phyloP scores from a whole-genome alignment of 345 rosid genomes.

The Euphorbia lathyris region DNA sequence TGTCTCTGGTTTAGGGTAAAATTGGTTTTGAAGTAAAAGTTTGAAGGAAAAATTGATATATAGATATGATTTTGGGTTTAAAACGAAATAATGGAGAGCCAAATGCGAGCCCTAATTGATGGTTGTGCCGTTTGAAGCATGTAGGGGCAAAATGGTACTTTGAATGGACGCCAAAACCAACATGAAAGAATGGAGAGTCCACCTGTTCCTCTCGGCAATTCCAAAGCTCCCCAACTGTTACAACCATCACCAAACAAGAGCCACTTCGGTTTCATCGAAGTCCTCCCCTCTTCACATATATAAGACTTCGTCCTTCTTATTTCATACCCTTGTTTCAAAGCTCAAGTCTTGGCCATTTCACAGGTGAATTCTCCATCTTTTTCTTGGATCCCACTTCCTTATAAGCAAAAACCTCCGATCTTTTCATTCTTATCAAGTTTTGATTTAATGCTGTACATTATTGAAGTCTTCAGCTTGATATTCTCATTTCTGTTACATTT shows the following conservation, averaged over 20 bases:
- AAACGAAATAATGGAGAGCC: too few relatives aligned
- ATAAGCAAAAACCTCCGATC: background rate
- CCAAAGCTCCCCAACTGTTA: slow-evolving; percentile 20
- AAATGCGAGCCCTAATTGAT: too few relatives aligned
- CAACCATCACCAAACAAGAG: slow-evolving; percentile 9
- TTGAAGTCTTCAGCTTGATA: background rate
- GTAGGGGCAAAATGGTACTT: slow-evolving; percentile 7
- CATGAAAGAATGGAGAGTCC: background rate
- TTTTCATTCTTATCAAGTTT: background rate
- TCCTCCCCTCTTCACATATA: background rate
- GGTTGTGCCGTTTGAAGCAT: background rate
- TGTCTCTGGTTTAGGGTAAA: too few relatives aligned
- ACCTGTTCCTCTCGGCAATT: slow-evolving; percentile 19
- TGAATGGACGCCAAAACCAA: background rate
- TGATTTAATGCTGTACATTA: background rate
- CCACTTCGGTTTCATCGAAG: slow-evolving; percentile 41
- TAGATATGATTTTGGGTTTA: too few relatives aligned
- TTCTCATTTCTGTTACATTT: background rate
- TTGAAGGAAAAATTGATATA: too few relatives aligned
- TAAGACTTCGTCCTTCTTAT: background rate
- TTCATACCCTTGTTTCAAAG: background rate
- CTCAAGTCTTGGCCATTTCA: slow-evolving; percentile 1
- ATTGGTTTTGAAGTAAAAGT: too few relatives aligned
- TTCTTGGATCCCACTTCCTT: background rate
- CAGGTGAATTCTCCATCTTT: slow-evolving; percentile 11